Evolutionary conservation across 2,329 filamentous ascomycete genomes (phyloP).

Genomic region (Paraphaeosphaeria sporulosa): DNA sequence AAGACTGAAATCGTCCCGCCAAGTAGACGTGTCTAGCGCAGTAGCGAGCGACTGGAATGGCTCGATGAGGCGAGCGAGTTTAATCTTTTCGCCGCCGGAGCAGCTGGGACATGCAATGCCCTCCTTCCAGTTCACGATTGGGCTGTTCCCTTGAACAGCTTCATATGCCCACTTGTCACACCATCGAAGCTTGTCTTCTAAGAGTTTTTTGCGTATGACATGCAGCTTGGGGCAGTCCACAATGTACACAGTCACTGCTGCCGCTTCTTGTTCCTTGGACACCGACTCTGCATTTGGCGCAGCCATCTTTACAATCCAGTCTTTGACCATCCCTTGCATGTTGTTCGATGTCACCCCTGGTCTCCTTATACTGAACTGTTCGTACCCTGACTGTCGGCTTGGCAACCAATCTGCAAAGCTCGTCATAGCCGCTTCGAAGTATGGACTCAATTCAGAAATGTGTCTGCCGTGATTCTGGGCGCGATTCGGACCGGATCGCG

Average conservation of each 20-base stretch:
- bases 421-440: constrained; percentile 23
- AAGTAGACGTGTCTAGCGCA: constrained; percentile 26
- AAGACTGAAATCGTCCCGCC: constrained; percentile 27
- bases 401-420: constrained; percentile 28
- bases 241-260: constrained; percentile 34
- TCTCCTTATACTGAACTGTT: constrained; percentile 20
- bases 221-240: constrained; percentile 47
- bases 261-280: constrained; percentile 23
- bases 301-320: constrained; percentile 40
- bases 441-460: constrained; percentile 23
- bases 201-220: constrained; percentile 35
- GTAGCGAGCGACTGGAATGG: constrained; percentile 37
- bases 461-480: constrained; percentile 24
- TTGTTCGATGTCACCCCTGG: constrained; percentile 19
- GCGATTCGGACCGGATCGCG: constrained; percentile 18
- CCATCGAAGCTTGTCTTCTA: constrained; percentile 42
- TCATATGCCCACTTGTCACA: constrained; percentile 43
- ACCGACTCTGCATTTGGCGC: constrained; percentile 23
- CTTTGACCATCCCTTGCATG: constrained; percentile 31
- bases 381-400: constrained; percentile 20
- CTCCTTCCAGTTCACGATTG: constrained; percentile 38
- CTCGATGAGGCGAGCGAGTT: constrained; percentile 46
- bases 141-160: constrained; percentile 29
- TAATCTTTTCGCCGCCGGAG: constrained; percentile 38
- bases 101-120: constrained; percentile 44